A percentile compares a stretch with the other conserved stretches of the same genome.
Conservation (phyloP, 176 grass and related monocot species). For the Avena sativa region DNA sequence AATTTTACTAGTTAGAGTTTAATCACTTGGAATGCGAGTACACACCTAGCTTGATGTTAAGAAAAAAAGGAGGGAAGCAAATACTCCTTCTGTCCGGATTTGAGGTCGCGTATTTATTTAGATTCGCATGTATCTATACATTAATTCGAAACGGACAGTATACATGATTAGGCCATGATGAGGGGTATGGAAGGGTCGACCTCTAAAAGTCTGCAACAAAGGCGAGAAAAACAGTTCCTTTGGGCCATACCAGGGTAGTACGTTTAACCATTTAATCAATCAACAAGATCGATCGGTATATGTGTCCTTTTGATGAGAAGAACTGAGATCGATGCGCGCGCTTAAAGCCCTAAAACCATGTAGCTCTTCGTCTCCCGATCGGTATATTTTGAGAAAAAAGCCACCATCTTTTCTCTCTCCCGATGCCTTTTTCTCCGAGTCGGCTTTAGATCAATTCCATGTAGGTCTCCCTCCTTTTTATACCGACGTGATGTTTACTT, state of each 20-base stretch:
- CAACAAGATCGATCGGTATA: background rate
- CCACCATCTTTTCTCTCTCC: background rate
- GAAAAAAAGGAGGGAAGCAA: background rate
- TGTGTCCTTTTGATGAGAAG: conserved; percentile 16
- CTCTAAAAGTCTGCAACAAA: conserved; percentile 57
- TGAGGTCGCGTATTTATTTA: too few species aligned
- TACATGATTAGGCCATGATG: conserved; percentile 58
- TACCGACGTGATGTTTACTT: conserved; percentile 36
- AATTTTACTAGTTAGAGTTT: background rate
- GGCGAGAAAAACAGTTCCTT: conserved; percentile 25
- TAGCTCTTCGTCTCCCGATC: too few species aligned
- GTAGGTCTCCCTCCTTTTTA: conserved; percentile 44
- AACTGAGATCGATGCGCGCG: background rate
- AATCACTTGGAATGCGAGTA: background rate
- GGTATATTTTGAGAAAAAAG: conserved; percentile 27
- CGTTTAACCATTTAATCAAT: conserved; percentile 46
- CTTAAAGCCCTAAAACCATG: conserved; percentile 25
- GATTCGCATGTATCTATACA: too few species aligned
- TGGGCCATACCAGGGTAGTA: background rate
- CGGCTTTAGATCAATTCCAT: too few species aligned
- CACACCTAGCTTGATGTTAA: background rate
- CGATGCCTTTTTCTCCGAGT: background rate
- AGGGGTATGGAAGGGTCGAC: conserved; percentile 28
- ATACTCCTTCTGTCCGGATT: too few species aligned
- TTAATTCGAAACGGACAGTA: background rate